Evolutionary conservation across 2,329 filamentous ascomycete genomes (phyloP), one percentile per base, ranked within the genome.

Genomic region (Alternaria ventricosa): DNA sequence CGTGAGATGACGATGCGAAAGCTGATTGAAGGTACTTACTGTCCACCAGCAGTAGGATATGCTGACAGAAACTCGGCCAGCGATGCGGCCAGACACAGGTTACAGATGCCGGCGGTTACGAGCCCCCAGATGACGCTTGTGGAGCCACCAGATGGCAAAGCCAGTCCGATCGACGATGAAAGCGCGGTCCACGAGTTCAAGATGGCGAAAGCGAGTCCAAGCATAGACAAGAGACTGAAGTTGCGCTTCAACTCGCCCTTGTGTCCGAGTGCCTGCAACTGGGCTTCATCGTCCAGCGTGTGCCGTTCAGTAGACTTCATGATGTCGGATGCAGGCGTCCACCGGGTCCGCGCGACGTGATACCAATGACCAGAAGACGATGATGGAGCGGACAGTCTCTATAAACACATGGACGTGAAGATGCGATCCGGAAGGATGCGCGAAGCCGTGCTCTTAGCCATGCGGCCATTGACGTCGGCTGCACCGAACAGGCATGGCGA

Each of bases 81-180:
- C 5, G 88, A 91, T 9, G 88, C 86, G 6, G 90, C 89, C 41
- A 92, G 84, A 69, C 88, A 91, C 10, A 92, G 73, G 71, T 92
- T 93, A 81, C 90, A 92, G 50, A 92, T 65, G 3, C 79, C 83
- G 7, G 83, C 82, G 3, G 83, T 84, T 12, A 87, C 71, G 6
- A 85, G 72, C 4, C 91, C 92, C 91, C 92, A 94, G 61, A 94
- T 86, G 44, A 94, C 89, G 61, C 89, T 86, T 8, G 87, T 88
- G 20, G 89, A 86, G 0, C 92, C 92, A 45, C 92, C 92, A 13
- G 88, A 90, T 1, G 91, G 90, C 30, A 94, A 82, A 20, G 88
- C 87, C 6, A 90, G 81, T 4, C 84, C 85, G 49, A 89, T 77
- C 58, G 86, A 88, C 2, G 87, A 83, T 3, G 86, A 86, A 8